A percentile compares a stretch with the other conserved stretches of the same genome.
Conservation (phyloP, 2,329 filamentous ascomycete genomes). For the Exophiala xenobiotica region DNA sequence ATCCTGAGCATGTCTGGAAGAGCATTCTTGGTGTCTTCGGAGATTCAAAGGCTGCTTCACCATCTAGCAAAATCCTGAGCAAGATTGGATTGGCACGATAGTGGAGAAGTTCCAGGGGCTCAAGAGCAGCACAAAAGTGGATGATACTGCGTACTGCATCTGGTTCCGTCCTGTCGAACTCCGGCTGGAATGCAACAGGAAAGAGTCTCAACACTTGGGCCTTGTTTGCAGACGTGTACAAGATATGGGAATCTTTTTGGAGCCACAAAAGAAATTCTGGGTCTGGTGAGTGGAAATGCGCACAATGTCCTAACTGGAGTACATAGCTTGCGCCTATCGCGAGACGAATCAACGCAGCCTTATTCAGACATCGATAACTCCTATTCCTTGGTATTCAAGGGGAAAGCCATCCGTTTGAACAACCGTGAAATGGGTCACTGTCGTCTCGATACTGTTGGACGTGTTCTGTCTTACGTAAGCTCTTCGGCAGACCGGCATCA, state of each 20-base stretch:
- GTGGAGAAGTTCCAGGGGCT: neutral
- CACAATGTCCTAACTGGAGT: slow-evolving; percentile 21
- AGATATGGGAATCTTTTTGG: slow-evolving; percentile 17
- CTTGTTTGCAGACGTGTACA: slow-evolving; percentile 25
- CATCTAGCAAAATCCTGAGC: slow-evolving; percentile 47
- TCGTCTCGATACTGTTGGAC: too few species aligned
- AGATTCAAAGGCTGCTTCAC: slow-evolving; percentile 53
- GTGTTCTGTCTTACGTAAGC: neutral
- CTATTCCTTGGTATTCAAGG: neutral
- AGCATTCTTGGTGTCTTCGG: slow-evolving; percentile 82
- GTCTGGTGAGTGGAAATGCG: slow-evolving; percentile 21
- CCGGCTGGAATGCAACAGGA: slow-evolving; percentile 11
- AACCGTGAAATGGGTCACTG: too few species aligned
- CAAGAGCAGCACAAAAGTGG: slow-evolving; percentile 11
- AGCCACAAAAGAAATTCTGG: slow-evolving; percentile 4
- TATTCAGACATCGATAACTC: slow-evolving; percentile 1
- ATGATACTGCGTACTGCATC: slow-evolving; percentile 2
- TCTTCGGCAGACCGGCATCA: neutral
- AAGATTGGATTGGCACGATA: slow-evolving; percentile 51
- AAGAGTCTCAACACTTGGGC: slow-evolving; percentile 10
- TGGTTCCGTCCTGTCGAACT: neutral
- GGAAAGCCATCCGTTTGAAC: too few species aligned
- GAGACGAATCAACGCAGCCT: slow-evolving; percentile 19
- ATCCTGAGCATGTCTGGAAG: slow-evolving; percentile 95
- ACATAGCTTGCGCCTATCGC: slow-evolving; percentile 21